Percentiles rank a stretch among this genome's conserved stretches.
Evolutionary conservation across 2,329 filamentous ascomycete genomes (phyloP).

Genomic region (Albophoma yamanashiensis): DNA sequence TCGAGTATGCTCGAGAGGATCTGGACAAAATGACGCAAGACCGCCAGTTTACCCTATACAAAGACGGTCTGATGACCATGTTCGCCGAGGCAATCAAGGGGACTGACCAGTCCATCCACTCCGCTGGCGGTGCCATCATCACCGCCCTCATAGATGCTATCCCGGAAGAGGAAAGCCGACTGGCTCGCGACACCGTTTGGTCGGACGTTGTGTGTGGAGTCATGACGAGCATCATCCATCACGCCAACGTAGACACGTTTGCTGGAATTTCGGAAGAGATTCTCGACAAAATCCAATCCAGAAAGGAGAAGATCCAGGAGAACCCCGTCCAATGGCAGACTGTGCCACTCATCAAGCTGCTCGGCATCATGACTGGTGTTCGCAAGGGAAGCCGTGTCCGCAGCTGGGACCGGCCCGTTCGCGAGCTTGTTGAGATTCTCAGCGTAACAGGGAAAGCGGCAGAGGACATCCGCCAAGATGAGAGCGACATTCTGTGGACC

Average conservation of each 20-base stretch:
- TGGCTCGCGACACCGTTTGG: slow-evolving; percentile 39
- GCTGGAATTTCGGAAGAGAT: slow-evolving; percentile 54
- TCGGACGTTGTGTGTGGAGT: slow-evolving; percentile 63
- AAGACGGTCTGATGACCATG: slow-evolving; percentile 83
- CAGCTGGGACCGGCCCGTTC: slow-evolving; percentile 59
- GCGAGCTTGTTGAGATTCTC: slow-evolving; percentile 42
- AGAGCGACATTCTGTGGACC: slow-evolving; percentile 41
- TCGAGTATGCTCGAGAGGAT: slow-evolving; percentile 62
- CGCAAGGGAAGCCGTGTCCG: slow-evolving; percentile 66
- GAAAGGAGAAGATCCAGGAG: slow-evolving; percentile 19
- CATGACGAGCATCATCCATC: slow-evolving; percentile 72
- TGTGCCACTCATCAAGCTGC: slow-evolving; percentile 41
- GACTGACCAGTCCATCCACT: slow-evolving; percentile 48
- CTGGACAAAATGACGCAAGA: slow-evolving; percentile 42
- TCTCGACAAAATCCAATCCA: slow-evolving; percentile 33
- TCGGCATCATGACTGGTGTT: slow-evolving; percentile 67
- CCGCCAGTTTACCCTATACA: slow-evolving; percentile 57
- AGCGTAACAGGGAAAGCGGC: slow-evolving; percentile 30
- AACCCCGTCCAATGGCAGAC: slow-evolving; percentile 22
- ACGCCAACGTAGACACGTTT: slow-evolving; percentile 67
- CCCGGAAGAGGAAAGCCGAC: slow-evolving; percentile 37
- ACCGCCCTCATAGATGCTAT: slow-evolving; percentile 39
- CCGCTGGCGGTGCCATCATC: slow-evolving; percentile 44
- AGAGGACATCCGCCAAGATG: slow-evolving; percentile 21
- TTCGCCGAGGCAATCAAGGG: slow-evolving; percentile 73